Conservation (phyloP, 2,329 filamentous ascomycete genomes). For the Hortaea sp. region DNA sequence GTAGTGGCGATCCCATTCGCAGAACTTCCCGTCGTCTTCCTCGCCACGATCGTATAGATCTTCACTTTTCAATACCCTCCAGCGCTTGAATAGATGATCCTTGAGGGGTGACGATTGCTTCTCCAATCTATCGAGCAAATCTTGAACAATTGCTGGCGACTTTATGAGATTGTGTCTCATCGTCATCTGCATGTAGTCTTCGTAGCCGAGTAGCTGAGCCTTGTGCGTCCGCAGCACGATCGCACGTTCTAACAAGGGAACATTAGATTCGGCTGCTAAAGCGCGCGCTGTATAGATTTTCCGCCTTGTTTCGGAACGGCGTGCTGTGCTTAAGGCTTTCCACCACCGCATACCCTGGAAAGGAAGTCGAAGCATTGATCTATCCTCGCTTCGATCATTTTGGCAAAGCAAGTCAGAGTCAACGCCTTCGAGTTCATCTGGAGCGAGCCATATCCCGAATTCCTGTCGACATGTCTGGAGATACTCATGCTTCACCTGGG, state of each 20-base stretch:
- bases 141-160: neutral
- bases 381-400: too few relatives aligned
- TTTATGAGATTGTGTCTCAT: neutral
- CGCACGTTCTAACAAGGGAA: neutral
- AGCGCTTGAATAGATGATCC: neutral
- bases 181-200: neutral
- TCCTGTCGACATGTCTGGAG: neutral
- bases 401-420: neutral
- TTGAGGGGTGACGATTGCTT: neutral
- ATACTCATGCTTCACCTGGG: neutral
- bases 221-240: neutral
- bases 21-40: slow-evolving; percentile 36
- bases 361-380: neutral
- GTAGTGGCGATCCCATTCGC: slow-evolving; percentile 42
- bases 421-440: neutral
- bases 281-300: neutral
- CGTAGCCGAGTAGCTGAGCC: neutral
- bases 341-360: neutral
- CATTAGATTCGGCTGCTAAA: neutral
- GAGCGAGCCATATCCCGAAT: neutral
- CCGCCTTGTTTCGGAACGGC: neutral
- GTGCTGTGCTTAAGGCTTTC: neutral
- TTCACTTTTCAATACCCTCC: slow-evolving; percentile 32
- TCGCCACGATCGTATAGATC: slow-evolving; percentile 31
- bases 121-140: neutral